These are phyloP conservation scores for Nigrospora sphaerica DNA, from an alignment of 2,329 filamentous ascomycete genomes.

Conservation along the genomic window DNA sequence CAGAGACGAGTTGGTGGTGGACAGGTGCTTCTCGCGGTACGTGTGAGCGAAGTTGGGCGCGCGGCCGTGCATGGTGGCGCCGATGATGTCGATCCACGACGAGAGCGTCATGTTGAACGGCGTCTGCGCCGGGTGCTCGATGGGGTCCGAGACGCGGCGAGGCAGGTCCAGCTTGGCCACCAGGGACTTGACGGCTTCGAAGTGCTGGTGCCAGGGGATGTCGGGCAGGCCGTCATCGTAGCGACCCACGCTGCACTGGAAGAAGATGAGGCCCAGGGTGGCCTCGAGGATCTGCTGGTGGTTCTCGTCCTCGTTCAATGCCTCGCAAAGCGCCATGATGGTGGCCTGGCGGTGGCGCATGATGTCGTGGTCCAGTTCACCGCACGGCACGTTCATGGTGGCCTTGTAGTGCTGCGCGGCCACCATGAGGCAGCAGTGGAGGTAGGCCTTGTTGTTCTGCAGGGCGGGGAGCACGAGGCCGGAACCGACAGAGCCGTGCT, in stretches of 20 bases:
- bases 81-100: constrained; percentile 95
- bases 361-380: constrained; percentile 82
- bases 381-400: constrained; percentile 56
- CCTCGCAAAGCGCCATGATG: constrained; percentile 77
- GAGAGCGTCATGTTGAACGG: constrained; percentile 95
- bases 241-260: constrained; percentile 85
- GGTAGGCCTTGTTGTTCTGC: constrained; percentile 84
- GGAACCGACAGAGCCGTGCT: constrained; percentile 72
- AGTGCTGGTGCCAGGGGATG: constrained; percentile 96
- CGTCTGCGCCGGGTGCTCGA: constrained; percentile 54
- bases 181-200: constrained; percentile 80
- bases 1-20: constrained; percentile 49
- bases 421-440: constrained; percentile 93
- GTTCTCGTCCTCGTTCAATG: constrained; percentile 71
- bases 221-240: constrained; percentile 80
- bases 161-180: constrained; percentile 81
- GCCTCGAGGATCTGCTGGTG: constrained; percentile 88
- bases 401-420: constrained; percentile 88
- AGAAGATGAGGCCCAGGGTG: constrained; percentile 90
- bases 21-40: constrained; percentile 92
- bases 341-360: constrained; percentile 87
- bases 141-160: constrained; percentile 53
- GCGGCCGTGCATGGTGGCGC: constrained; percentile 82
- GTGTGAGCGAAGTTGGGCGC: constrained; percentile 86
- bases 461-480: constrained; percentile 83